Evolutionary conservation across 1,284 basidiomycete genomes (phyloP).

Genomic region (Moniliella sp.): DNA sequence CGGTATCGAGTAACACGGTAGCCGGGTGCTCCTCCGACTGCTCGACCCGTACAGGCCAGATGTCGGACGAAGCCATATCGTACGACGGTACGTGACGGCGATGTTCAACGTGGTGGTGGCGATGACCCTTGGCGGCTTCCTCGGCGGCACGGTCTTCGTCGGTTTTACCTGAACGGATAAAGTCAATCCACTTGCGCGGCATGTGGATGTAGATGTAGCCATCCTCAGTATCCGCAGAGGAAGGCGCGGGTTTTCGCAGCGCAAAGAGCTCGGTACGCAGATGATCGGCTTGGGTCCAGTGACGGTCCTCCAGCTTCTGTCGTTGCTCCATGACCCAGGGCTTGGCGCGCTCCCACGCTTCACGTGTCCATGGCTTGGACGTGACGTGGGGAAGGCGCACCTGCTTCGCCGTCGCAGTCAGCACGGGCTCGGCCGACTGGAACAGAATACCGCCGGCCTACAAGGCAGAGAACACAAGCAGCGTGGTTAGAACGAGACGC

Average conservation of each 20-base stretch:
- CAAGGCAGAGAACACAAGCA: no score
- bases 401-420: constrained; percentile 15
- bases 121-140: no score
- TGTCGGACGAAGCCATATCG: no score
- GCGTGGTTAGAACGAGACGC: no score
- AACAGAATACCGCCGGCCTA: constrained; percentile 22
- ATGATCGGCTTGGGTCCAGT: constrained; percentile 7
- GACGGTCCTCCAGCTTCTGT: constrained; percentile 22
- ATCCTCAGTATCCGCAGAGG: constrained; percentile 21
- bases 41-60: no score
- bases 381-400: constrained; percentile 18
- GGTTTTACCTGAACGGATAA: constrained; percentile 11
- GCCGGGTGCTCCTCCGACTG: no score
- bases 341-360: constrained; percentile 24
- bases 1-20: constrained; percentile 19
- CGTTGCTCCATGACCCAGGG: constrained; percentile 26
- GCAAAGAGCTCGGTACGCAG: constrained; percentile 20
- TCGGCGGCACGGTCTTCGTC: no score
- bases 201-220: constrained; percentile 22
- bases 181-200: constrained; percentile 27
- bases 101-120: no score
- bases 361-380: constrained; percentile 24
- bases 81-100: no score
- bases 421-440: constrained; percentile 14
- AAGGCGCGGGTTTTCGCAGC: constrained; percentile 17